Evolutionary conservation across 1,139 yeast species (phyloP), one percentile per base, ranked within the genome.

Genomic region (Candida dubliniensis): DNA sequence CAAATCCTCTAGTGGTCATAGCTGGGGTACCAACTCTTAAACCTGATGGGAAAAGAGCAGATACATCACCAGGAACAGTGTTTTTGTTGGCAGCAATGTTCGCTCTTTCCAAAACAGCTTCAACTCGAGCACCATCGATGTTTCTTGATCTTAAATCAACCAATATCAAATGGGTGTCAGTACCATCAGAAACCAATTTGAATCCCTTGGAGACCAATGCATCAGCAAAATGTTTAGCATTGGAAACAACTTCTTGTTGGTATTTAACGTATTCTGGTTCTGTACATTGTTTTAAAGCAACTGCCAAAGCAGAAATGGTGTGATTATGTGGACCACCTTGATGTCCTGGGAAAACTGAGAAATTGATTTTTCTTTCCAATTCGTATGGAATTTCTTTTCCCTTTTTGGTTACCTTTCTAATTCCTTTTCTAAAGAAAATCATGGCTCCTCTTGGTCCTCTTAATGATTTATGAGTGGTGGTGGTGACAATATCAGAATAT

Each of bases 291-390:
- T 89, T 89, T 63, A 91, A 80, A 23, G 97, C 97, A 48, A 88
- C 96, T 7, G 97, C 95, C 57, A 91, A 74, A 10, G 97, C 98
- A 53, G 96, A 86, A 61, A 91, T 91, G 57, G 97, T 91, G 71
- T 91, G 97, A 76, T 91, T 91, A 70, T 91, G 97, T 56, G 98
- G 98, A 61, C 98, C 98, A 74, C 98, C 98, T 76, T 91, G 98
- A 69, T 91, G 97, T 47, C 96, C 98, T 56, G 98, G 98, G 87
- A 91, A 91, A 36, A 91, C 97, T 23, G 96, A 87, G 64, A 91
- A 91, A 77, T 91, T 91, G 69, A 91, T 89, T 62, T 85, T 87
- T 67, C 80, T 82, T 63, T 91, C 97, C 62, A 91, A 79, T 51
- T 90, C 96, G 67, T 89, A 91, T 47, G 76, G 74, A 48, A 87